Evolutionary conservation across 805 yeast species (phyloP), one percentile per base, ranked within the genome.

Genomic region (Ogataea salicorniae): DNA sequence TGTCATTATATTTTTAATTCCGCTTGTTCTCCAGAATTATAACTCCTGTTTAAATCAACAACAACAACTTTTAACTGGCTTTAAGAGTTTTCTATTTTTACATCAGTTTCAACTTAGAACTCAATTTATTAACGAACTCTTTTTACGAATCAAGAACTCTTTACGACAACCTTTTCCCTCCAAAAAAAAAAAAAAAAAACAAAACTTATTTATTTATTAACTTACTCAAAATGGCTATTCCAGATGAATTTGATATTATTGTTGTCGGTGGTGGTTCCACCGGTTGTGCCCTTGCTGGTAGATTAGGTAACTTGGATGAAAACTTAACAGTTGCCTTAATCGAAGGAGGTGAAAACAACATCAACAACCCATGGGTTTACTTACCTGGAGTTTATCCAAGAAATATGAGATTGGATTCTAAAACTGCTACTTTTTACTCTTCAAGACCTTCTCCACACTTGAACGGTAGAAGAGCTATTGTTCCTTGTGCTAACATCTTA

Each of bases 311-410:
- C 56, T 51, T 60, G 46, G 64, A 60, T 46, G 59, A 57, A 22
- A 46, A 49, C 39, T 41, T 58, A 37, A 58, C 57, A 15, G 64
- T 60, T 35, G 54, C 55, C 22, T 52, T 60, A 20, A 57, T 60
- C 44, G 64, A 60, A 51, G 62, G 60, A 38, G 64, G 64, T 52
- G 64, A 60, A 51, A 60, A 60, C 58, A 60, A 60, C 55, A 46
- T 58, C 48, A 58, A 60, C 55, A 60, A 60, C 54, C 64, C 64
- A 38, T 60, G 64, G 64, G 64, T 60, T 34, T 60, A 58, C 45
- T 52, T 59, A 22, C 62, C 64, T 37, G 64, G 64, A 51, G 56
- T 60, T 35, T 60, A 60, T 48, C 64, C 64, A 46, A 58, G 64
- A 58, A 60, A 60, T 54, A 60, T 60, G 64, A 55, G 59, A 54